Evolutionary conservation across 345 rosid genomes (phyloP).

Genomic region (Eucalyptus curtisii): DNA sequence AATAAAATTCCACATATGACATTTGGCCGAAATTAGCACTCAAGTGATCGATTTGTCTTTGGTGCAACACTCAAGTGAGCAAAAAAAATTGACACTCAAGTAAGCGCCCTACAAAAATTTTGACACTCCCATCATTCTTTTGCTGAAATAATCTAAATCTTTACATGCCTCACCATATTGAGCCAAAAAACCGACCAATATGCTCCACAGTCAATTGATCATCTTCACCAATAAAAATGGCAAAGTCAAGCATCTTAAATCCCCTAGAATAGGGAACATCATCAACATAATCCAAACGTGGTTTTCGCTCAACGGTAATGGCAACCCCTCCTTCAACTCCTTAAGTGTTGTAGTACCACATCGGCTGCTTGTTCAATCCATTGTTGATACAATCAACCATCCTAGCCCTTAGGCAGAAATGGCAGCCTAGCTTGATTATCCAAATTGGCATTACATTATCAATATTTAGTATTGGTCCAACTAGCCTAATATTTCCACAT

Average conservation of each 20-base stretch:
- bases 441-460: background rate
- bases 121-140: no score
- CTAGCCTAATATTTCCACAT: background rate
- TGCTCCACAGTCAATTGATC: background rate
- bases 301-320: background rate
- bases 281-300: background rate
- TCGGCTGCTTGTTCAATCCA: background rate
- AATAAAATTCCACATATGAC: no score
- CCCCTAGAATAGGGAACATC: background rate
- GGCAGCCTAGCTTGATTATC: background rate
- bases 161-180: background rate
- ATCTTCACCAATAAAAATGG: background rate
- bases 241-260: background rate
- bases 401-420: background rate
- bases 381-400: background rate
- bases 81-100: no score
- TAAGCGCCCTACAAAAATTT: no score
- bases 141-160: background rate
- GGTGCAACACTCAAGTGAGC: no score
- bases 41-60: no score
- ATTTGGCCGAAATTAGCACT: no score
- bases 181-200: background rate
- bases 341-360: background rate
- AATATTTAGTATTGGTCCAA: background rate
- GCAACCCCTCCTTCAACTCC: background rate